Conservation (phyloP, 2,329 filamentous ascomycete species). For the Alternaria infectoria region DNA sequence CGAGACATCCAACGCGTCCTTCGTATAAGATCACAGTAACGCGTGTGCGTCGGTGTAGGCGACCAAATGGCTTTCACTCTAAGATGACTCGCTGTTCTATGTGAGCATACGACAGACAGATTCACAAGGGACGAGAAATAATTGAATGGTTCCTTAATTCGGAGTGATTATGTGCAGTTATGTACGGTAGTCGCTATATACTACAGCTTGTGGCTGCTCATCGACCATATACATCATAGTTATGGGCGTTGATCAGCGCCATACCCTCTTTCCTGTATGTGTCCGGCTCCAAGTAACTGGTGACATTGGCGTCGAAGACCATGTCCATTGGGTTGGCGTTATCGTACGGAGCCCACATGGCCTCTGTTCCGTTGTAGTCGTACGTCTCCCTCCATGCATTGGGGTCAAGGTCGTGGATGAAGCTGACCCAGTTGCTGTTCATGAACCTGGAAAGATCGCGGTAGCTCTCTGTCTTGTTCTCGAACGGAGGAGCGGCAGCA, state of each 20-base stretch:
- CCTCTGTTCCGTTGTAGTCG: conserved; percentile 27
- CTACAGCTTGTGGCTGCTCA: neutral
- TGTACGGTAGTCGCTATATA: neutral
- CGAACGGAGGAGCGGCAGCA: conserved; percentile 38
- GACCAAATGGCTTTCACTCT: neutral
- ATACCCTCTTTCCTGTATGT: conserved; percentile 55
- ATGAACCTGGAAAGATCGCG: conserved; percentile 51
- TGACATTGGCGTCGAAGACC: conserved; percentile 56
- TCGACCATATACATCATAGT: conserved; percentile 12
- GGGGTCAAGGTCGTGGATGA: conserved; percentile 50
- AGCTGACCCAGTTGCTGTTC: conserved; percentile 54
- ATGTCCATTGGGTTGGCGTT: conserved; percentile 46
- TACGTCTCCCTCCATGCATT: conserved; percentile 29
- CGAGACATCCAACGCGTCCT: neutral
- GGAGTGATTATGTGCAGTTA: neutral
- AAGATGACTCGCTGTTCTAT: neutral
- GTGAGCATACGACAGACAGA: neutral
- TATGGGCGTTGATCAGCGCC: conserved; percentile 48
- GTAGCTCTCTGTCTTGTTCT: conserved; percentile 46
- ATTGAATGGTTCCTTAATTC: neutral
- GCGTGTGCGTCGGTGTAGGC: neutral
- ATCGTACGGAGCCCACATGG: conserved; percentile 52
- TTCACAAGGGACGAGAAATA: neutral
- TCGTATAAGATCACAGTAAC: neutral
- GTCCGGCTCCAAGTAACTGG: conserved; percentile 50